Percentiles rank a stretch among this genome's conserved stretches.
Evolutionary conservation across 495 filamentous ascomycete species (phyloP).

Genomic region (Lasiosphaeriaceae sp.): DNA sequence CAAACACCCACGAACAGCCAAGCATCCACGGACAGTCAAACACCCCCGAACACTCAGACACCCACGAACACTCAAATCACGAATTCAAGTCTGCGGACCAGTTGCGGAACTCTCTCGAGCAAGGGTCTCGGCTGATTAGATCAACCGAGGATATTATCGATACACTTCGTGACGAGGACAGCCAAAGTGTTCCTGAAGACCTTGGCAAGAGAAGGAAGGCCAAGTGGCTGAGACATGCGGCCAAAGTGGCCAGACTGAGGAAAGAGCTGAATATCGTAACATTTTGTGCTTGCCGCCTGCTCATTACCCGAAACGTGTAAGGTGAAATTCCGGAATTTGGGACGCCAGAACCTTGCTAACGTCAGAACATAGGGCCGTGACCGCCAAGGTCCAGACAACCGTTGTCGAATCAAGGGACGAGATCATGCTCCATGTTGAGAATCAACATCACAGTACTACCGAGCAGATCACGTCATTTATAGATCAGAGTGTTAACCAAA

Average conservation of each 20-base stretch:
- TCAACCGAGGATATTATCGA: neutral
- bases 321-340: neutral
- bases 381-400: neutral
- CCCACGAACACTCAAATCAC: neutral
- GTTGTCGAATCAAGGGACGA: neutral
- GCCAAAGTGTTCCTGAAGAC: neutral
- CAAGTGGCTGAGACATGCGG: neutral
- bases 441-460: no score
- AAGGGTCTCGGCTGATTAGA: neutral
- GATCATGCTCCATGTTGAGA: neutral
- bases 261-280: neutral
- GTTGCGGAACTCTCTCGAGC: neutral
- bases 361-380: neutral
- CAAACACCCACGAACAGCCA: no score
- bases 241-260: neutral
- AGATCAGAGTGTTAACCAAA: no score
- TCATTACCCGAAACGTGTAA: conserved; percentile 1
- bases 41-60: no score
- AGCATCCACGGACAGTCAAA: no score
- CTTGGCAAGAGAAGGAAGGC: neutral
- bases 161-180: neutral
- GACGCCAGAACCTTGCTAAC: neutral
- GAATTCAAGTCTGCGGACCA: neutral
- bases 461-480: no score
- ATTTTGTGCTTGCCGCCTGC: neutral